A percentile compares a stretch with the other conserved stretches of the same genome.
Conservation (phyloP, 2,329 filamentous ascomycete genomes). For the Aspergillus hiratsukae region DNA sequence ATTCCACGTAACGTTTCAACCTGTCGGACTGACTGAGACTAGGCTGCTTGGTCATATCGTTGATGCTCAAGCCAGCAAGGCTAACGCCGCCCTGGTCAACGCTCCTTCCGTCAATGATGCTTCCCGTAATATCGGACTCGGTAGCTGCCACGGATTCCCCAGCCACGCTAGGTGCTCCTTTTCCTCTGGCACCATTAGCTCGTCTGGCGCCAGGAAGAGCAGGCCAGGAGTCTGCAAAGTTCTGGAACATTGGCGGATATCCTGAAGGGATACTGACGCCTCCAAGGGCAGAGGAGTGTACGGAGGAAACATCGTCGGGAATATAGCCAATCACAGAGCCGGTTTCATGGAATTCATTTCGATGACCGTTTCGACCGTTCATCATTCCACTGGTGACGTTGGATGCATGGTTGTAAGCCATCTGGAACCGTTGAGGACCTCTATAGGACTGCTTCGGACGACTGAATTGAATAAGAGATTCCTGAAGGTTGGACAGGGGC, state of each 20-base stretch:
- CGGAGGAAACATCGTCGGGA: conserved; percentile 91
- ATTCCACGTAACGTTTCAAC: conserved; percentile 90
- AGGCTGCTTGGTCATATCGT: conserved; percentile 65
- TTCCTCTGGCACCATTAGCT: conserved; percentile 59
- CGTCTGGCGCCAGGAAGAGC: conserved; percentile 68
- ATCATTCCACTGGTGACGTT: conserved; percentile 53
- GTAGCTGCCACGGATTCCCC: conserved; percentile 91
- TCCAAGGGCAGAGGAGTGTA: conserved; percentile 86
- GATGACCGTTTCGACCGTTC: conserved; percentile 48
- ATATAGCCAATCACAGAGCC: conserved; percentile 94
- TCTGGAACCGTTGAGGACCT: conserved; percentile 79
- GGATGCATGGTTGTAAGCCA: conserved; percentile 66
- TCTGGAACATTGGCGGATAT: conserved; percentile 93
- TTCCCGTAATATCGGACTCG: conserved; percentile 78
- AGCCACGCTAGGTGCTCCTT: conserved; percentile 71
- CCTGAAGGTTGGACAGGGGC: conserved; percentile 90
- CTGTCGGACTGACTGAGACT: conserved; percentile 81
- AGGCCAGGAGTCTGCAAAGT: conserved; percentile 89
- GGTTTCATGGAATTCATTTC: conserved; percentile 62
- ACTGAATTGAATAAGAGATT: conserved; percentile 90
- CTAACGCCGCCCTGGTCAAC: conserved; percentile 79
- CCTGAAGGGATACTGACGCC: conserved; percentile 76
- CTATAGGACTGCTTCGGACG: conserved; percentile 90
- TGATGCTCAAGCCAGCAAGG: conserved; percentile 74
- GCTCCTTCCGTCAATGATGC: conserved; percentile 69